A percentile compares a stretch with the other conserved stretches of the same genome.
Evolutionary conservation across 2,329 filamentous ascomycete genomes (phyloP).

Genomic region (Coniochaeta ligniaria): DNA sequence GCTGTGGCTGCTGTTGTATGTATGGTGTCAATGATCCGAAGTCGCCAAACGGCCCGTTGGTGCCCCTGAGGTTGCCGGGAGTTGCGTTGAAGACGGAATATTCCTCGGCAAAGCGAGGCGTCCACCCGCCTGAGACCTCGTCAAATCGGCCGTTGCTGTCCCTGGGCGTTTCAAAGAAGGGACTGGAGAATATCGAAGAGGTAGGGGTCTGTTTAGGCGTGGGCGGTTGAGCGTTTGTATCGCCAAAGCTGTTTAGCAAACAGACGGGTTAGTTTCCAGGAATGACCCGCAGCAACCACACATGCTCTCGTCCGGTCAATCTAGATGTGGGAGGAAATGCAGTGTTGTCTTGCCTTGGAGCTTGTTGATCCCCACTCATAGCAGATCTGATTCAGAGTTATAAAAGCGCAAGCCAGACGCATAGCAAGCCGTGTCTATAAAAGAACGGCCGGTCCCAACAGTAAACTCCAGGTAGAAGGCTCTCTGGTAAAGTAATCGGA

Average conservation of each 20-base stretch:
- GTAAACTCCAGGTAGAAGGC: not conserved
- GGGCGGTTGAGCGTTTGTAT: constrained; percentile 53
- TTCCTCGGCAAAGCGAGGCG: constrained; percentile 56
- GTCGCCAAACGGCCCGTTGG: constrained; percentile 37
- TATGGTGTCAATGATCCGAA: constrained; percentile 30
- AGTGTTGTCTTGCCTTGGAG: constrained; percentile 40
- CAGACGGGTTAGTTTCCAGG: constrained; percentile 6
- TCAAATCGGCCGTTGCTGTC: constrained; percentile 39
- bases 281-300: not conserved
- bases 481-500: not conserved
- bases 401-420: not conserved
- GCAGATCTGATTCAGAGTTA: constrained; percentile 28
- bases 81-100: constrained; percentile 61
- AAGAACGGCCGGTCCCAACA: not conserved
- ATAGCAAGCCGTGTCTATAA: not conserved
- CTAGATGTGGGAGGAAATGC: not conserved
- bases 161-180: constrained; percentile 51
- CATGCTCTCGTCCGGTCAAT: not conserved
- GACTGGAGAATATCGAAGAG: constrained; percentile 44
- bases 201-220: constrained; percentile 53
- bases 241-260: constrained; percentile 46
- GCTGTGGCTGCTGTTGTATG: constrained; percentile 10
- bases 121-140: constrained; percentile 39
- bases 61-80: constrained; percentile 46
- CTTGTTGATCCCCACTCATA: constrained; percentile 57